A percentile compares a stretch with the other conserved stretches of the same genome.
Evolutionary conservation across 2,329 filamentous ascomycete genomes (phyloP).

Genomic region (Diaporthe aspalathi): DNA sequence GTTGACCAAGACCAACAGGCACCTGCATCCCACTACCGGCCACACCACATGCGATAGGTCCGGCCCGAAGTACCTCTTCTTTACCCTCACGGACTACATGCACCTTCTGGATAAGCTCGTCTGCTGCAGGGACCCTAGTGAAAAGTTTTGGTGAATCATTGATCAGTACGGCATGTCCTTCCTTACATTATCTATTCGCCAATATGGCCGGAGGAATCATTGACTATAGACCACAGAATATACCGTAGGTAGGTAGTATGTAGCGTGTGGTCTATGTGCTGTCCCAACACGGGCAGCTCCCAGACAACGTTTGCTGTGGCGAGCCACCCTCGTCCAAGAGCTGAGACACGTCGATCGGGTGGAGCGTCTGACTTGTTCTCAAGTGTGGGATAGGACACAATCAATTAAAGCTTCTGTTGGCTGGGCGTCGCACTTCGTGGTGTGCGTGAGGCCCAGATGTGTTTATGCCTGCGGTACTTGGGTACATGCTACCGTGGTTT

Average conservation of each 20-base stretch:
- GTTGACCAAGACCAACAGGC: background rate
- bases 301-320: background rate
- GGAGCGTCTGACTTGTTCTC: constrained; percentile 31
- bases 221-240: no score
- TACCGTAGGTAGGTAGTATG: no score
- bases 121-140: background rate
- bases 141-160: background rate
- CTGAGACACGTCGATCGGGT: constrained; percentile 29
- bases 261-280: background rate
- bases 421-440: constrained; percentile 5
- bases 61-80: no score
- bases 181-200: background rate
- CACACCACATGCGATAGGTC: background rate
- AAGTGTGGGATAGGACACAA: constrained; percentile 26
- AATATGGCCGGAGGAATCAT: background rate
- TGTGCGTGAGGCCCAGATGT: background rate
- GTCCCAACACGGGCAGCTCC: no score
- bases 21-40: background rate
- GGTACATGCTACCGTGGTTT: background rate
- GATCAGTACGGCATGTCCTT: background rate
- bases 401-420: constrained; percentile 29
- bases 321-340: constrained; percentile 24
- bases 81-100: background rate
- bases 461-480: background rate
- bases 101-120: background rate